phyloP scores from a whole-genome alignment of 257 asterid genomes.

The Coffea eugenioides region DNA sequence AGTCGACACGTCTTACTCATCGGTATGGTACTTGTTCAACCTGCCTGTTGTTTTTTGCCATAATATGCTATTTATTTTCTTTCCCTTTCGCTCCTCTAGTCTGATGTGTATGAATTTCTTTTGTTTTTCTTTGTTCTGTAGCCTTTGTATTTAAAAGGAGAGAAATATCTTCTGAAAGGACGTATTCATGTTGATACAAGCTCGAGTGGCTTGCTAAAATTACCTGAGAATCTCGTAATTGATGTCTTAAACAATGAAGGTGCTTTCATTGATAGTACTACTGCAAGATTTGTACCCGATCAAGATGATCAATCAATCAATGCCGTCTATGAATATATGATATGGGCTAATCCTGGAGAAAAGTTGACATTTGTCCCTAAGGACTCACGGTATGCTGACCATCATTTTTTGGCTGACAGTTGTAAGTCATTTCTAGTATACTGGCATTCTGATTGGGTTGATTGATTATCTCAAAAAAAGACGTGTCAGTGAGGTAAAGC shows the following conservation, averaged over 20 bases:
- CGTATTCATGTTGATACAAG: conserved; percentile 51
- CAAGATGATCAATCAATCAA: conserved; percentile 44
- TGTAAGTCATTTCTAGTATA: conserved; percentile 20
- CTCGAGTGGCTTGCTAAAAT: conserved; percentile 26
- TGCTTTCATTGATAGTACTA: conserved; percentile 48
- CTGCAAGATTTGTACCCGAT: conserved; percentile 41
- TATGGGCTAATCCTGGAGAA: conserved; percentile 77
- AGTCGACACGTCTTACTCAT: conserved; percentile 66
- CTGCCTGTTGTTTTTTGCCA: background rate
- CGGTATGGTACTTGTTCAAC: conserved; percentile 42
- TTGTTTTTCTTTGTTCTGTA: conserved; percentile 34
- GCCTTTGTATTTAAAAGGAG: conserved; percentile 85
- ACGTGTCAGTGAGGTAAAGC: background rate
- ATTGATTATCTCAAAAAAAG: background rate
- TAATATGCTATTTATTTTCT: background rate
- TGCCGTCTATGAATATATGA: conserved; percentile 62
- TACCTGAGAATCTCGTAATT: conserved; percentile 60
- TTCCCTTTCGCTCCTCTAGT: conserved; percentile 7
- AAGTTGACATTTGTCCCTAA: conserved; percentile 65
- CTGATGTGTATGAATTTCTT: background rate
- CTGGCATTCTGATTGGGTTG: conserved; percentile 10
- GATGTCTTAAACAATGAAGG: conserved; percentile 58
- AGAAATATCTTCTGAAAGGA: conserved; percentile 82
- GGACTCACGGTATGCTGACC: conserved; percentile 61
- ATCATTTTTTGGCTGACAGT: conserved; percentile 10